Base-by-base conservation (phyloP, 495 filamentous ascomycete genomes). In the Penicillium pancosmium region DNA sequence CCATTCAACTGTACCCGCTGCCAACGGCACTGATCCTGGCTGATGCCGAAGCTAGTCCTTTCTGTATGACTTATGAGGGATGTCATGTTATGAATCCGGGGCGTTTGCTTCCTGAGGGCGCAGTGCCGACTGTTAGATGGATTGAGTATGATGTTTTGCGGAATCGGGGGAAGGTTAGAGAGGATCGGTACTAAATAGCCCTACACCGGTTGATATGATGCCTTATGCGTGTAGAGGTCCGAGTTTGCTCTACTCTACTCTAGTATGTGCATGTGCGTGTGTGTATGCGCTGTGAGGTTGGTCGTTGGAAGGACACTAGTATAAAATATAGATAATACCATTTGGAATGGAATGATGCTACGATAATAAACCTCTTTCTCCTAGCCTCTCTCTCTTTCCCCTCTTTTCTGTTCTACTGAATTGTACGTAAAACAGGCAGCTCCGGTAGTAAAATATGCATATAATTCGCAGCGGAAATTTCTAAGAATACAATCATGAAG, bases 41-140 rank as follows among this genome's bases (percentile, higher is more conserved):
- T 5, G 94, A 98, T 66, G 78, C 89, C 5, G 89, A 93, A 36
- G 86, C 86, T 23, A 84, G 88, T 44, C 80, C 92, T 0, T 98
- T 95, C 67, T 86, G 86, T 56, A 77, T 96, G 44, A 94, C 89
- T 16, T 97, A 97, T 67, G 92, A 97, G 73, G 93, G 92, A 2
- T 98, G 94, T 66, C 88, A 92, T 79, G 93, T 97, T 3, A 89
- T 98, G 84, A 98, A 98, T 68, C 94, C 94, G 0, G 94, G 91
- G 11, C 79, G 80, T 47, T 74, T 97, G 44, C 74, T 92, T 48
- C 85, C 87, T 1, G 73, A 80, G 5, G 86, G 83, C 5, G 78
- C 83, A 34, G 76, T 84, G 47, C 83, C 86, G 13, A 81, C 79
- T 25, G 89, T 86, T 40, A 79, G 86, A 66, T 97, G 93, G 93